Conservation (phyloP, 345 rosid genomes). For the Leavenworthia alabamica region DNA sequence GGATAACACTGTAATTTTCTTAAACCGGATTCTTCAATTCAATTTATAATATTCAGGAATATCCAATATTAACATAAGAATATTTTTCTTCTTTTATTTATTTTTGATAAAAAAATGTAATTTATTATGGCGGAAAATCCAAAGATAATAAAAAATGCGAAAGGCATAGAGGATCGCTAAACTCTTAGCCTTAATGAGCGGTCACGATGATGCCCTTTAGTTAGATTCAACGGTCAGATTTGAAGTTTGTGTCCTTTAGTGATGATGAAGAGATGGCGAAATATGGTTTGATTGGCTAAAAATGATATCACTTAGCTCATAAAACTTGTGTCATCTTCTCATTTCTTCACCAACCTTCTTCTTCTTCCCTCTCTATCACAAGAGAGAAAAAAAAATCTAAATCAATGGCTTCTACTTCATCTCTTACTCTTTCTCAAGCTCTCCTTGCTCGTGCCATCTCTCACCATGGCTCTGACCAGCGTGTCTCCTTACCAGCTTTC, state of each 20-base stretch:
- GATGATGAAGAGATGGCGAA: slow-evolving; percentile 35
- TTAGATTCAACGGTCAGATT: slow-evolving; percentile 39
- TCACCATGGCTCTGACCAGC: slow-evolving; percentile 42
- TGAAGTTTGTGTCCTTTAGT: slow-evolving; percentile 29
- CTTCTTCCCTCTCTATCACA: not conserved
- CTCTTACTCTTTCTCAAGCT: slow-evolving; percentile 58
- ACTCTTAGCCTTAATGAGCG: slow-evolving; percentile 32
- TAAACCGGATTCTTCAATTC: not conserved
- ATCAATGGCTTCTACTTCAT: slow-evolving; percentile 53
- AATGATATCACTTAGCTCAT: slow-evolving; percentile 14
- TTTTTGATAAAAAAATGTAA: not conserved
- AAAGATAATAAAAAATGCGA: slow-evolving; percentile 6
- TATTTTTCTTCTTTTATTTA: not conserved
- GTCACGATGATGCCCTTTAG: slow-evolving; percentile 15
- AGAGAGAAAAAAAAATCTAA: not conserved
- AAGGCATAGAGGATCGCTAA: slow-evolving; percentile 34
- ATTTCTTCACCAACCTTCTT: slow-evolving; percentile 14
- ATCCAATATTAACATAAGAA: not conserved
- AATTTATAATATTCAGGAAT: not conserved
- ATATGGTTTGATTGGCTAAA: slow-evolving; percentile 10
- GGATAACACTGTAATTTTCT: not conserved
- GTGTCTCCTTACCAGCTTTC: slow-evolving; percentile 41
- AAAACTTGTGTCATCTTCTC: slow-evolving; percentile 17
- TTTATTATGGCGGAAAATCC: slow-evolving; percentile 27
- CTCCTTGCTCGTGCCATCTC: slow-evolving; percentile 51